Conservation (phyloP, 208 protist species). For the Leishmania major region DNA sequence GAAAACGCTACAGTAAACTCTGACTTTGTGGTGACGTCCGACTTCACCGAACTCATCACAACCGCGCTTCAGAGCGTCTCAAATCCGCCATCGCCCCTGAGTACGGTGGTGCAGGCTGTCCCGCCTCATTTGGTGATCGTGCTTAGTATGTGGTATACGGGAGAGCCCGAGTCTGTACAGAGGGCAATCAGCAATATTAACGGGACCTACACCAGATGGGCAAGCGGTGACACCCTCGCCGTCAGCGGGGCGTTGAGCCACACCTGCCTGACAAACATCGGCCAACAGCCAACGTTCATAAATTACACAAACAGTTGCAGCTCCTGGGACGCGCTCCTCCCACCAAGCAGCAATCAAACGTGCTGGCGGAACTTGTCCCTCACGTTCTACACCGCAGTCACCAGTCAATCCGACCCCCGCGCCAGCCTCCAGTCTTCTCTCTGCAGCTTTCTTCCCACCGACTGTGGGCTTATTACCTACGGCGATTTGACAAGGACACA, state of each 20-base stretch:
- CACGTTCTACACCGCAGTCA: constrained; percentile 22
- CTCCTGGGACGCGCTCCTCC: constrained; percentile 20
- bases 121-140: constrained; percentile 45
- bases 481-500: background rate
- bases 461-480: constrained; percentile 38
- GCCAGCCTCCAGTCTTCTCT: constrained; percentile 24
- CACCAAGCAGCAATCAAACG: background rate
- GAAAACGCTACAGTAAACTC: constrained; percentile 29
- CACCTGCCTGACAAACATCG: constrained; percentile 33
- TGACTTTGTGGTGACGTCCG: constrained; percentile 23
- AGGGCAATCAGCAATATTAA: constrained; percentile 22
- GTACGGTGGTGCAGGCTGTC: constrained; percentile 15
- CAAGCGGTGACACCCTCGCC: background rate
- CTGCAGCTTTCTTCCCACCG: constrained; percentile 40
- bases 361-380: constrained; percentile 33
- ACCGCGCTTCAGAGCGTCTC: constrained; percentile 33
- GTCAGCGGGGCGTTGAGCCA: constrained; percentile 42
- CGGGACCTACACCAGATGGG: constrained; percentile 32
- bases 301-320: constrained; percentile 41
- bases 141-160: constrained; percentile 40
- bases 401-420: constrained; percentile 1
- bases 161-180: constrained; percentile 15
- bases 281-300: constrained; percentile 47
- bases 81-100: constrained; percentile 8
- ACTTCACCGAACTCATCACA: constrained; percentile 30